Percentiles rank a stretch among this genome's conserved stretches.
Evolutionary conservation across 768 basidiomycete species (phyloP).

Genomic region (Heimioporus sp.): DNA sequence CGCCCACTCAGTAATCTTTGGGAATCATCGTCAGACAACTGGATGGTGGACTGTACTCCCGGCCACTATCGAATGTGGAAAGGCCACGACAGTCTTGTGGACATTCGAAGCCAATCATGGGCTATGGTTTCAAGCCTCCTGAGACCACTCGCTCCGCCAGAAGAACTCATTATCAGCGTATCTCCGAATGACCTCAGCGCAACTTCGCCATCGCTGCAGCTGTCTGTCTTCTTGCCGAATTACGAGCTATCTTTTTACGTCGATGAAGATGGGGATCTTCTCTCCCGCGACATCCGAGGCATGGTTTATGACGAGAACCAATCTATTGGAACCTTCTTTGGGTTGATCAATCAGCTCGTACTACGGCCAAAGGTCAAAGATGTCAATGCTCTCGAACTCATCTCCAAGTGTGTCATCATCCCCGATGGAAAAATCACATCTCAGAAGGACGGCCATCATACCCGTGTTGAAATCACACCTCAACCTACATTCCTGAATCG

Average conservation of each 20-base stretch:
- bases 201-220: not conserved
- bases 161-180: slow-evolving; percentile 17
- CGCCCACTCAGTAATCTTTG: slow-evolving; percentile 18
- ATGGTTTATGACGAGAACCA: slow-evolving; percentile 41
- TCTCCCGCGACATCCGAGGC: slow-evolving; percentile 37
- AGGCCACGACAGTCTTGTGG: slow-evolving; percentile 12
- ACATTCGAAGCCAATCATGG: slow-evolving; percentile 25
- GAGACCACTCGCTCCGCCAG: slow-evolving; percentile 11
- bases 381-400: not conserved
- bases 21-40: slow-evolving; percentile 17
- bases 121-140: slow-evolving; percentile 17
- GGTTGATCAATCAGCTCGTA: slow-evolving; percentile 40
- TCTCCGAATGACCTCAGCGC: not conserved
- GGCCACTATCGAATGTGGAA: not conserved
- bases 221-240: slow-evolving; percentile 37
- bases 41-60: slow-evolving; percentile 14
- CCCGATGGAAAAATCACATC: slow-evolving; percentile 30
- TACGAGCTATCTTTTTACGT: slow-evolving; percentile 39
- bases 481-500: not conserved
- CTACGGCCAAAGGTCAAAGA: slow-evolving; percentile 26
- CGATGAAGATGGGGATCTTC: slow-evolving; percentile 28
- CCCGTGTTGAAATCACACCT: slow-evolving; percentile 5
- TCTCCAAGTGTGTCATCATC: slow-evolving; percentile 30
- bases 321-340: slow-evolving; percentile 41
- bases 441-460: slow-evolving; percentile 5